phyloP scores from a whole-genome alignment of 1,284 basidiomycete genomes.

The Grifola frondosa region DNA sequence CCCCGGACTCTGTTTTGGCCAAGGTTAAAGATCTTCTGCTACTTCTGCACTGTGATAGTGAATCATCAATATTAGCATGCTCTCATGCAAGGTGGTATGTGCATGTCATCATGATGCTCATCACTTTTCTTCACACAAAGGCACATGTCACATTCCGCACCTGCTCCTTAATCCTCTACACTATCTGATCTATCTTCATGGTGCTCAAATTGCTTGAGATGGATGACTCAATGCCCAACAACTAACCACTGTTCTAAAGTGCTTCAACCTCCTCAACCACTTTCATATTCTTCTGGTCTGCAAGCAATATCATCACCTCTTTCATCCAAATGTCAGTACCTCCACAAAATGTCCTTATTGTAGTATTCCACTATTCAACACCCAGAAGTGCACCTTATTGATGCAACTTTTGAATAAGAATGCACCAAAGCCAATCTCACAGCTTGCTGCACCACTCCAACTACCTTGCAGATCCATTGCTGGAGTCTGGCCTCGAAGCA shows the following conservation, averaged over 20 bases:
- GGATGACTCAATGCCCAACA: conserved; percentile 16
- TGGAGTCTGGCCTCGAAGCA: conserved; percentile 3
- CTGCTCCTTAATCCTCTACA: conserved; percentile 17
- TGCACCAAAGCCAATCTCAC: conserved; percentile 2
- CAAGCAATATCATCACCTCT: conserved; percentile 18
- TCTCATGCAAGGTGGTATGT: conserved; percentile 13
- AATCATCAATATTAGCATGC: neutral
- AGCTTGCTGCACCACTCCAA: conserved; percentile 4
- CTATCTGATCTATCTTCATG: conserved; percentile 18
- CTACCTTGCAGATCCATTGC: conserved; percentile 10
- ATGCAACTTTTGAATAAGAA: neutral
- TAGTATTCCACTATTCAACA: conserved; percentile 1
- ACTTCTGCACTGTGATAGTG: neutral
- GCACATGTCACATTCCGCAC: conserved; percentile 28
- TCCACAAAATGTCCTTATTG: neutral
- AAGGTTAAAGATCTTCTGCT: neutral
- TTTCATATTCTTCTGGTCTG: conserved; percentile 26
- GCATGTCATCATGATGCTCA: conserved; percentile 15
- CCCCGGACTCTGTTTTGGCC: neutral
- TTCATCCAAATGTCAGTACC: neutral
- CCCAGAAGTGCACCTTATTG: neutral
- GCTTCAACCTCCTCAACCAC: conserved; percentile 20
- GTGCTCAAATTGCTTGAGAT: conserved; percentile 15
- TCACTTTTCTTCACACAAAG: conserved; percentile 24
- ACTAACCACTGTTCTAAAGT: conserved; percentile 23